Conservation (phyloP, 306 rosid species). For the Ceratonia siliqua region DNA sequence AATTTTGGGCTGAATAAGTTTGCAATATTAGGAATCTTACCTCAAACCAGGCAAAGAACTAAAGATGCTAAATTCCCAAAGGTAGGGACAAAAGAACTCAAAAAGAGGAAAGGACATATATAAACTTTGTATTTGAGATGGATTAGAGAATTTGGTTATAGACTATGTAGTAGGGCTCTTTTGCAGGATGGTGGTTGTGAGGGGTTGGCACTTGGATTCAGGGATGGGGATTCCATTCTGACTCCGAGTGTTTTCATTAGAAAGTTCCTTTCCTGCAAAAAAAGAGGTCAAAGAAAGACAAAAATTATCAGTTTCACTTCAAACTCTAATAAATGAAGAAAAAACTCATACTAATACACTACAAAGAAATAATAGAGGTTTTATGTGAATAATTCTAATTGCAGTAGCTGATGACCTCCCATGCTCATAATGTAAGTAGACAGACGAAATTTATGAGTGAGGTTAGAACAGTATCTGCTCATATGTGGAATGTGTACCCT, state of each 20-base stretch:
- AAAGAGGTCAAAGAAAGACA: slow-evolving; percentile 20
- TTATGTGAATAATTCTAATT: slow-evolving; percentile 11
- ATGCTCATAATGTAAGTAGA: not conserved
- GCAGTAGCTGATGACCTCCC: not conserved
- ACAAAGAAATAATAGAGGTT: not conserved
- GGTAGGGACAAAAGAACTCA: slow-evolving; percentile 23
- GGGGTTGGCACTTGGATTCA: slow-evolving; percentile 50
- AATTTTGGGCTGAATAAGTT: slow-evolving; percentile 74
- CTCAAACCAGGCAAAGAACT: slow-evolving; percentile 47
- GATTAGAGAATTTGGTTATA: slow-evolving; percentile 49
- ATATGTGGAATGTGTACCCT: not conserved
- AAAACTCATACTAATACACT: not conserved
- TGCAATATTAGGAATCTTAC: slow-evolving; percentile 52
- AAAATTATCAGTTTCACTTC: slow-evolving; percentile 31
- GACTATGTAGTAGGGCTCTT: slow-evolving; percentile 89
- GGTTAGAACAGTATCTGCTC: not conserved
- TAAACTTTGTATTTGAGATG: slow-evolving; percentile 38
- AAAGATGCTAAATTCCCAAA: slow-evolving; percentile 31
- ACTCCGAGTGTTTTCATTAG: slow-evolving; percentile 96
- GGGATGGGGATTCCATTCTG: slow-evolving; percentile 86
- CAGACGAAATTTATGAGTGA: not conserved
- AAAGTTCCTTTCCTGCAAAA: slow-evolving; percentile 92
- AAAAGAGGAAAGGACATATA: slow-evolving; percentile 29
- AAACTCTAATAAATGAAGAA: slow-evolving; percentile 5
- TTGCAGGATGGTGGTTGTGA: slow-evolving; percentile 92